Evolutionary conservation across 2,329 filamentous ascomycete genomes (phyloP), one percentile per base, ranked within the genome.

Genomic region (Lizonia empirigonia): DNA sequence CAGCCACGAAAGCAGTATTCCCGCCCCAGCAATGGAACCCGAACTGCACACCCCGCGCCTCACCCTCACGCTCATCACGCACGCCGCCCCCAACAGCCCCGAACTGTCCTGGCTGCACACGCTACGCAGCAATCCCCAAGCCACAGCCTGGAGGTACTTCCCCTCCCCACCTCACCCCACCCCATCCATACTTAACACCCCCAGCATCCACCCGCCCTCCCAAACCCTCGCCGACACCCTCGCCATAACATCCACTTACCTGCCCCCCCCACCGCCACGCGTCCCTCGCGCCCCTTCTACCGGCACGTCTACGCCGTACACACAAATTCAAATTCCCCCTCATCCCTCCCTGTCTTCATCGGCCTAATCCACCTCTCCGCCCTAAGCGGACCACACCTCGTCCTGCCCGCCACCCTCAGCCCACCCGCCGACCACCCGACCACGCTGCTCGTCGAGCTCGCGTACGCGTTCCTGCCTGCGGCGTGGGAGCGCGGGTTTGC

Each of bases 31-130:
- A 10, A 70, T 71, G 69, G 63, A 72, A 3, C n/a, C 50, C 9
- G 41, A 53, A 8, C 35, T 72, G 18, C 56, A 55, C 20, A 72
- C 70, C 9, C 58, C 65, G 13, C 58, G 63, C 23, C 50, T 73
- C 12, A 64, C 65, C 29, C 45, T 73, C 40, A 69, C 64, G 12
- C 58, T 68, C 13, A 20, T 72, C 16, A 59, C 54, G 12, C 61
- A 49, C 20, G 62, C 60, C 5, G 63, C 66, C 13, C 49, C 49
- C 45, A 65, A 64, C 30, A 68, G 66, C 50, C 51, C 49, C 16
- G 70, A 71, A 41, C 42, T 71, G 13, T 60, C 60, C 16, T 71
- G 68, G 68, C 16, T 69, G 12, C 67, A 72, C 42, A 52, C 61
- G 49, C 16, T 70, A 13, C 55, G 60, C 22, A 72, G 63, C 32